These are phyloP conservation scores for Nicotiana attenuata DNA, from an alignment of 257 asterid species.

Conservation along the genomic window DNA sequence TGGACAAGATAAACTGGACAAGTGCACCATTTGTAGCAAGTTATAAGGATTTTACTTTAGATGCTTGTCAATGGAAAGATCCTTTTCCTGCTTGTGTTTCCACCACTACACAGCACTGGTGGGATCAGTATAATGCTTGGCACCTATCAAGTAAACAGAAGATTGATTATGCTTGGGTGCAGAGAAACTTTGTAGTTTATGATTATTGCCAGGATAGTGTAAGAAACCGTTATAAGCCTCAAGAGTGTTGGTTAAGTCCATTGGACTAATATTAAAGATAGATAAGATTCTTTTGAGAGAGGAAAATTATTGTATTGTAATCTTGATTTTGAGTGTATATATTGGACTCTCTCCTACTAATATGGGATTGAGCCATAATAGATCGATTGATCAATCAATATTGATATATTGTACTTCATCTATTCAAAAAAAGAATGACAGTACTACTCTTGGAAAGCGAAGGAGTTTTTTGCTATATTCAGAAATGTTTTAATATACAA, in stretches of 20 bases:
- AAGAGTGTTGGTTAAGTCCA: conserved; percentile 79
- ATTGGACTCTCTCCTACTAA: background rate
- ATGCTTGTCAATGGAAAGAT: conserved; percentile 85
- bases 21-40: conserved; percentile 86
- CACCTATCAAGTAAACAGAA: conserved; percentile 59
- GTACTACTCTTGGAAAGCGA: background rate
- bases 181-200: conserved; percentile 78
- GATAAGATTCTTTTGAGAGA: background rate
- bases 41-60: conserved; percentile 64
- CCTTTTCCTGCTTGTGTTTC: conserved; percentile 83
- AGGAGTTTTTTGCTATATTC: background rate
- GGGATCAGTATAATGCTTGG: conserved; percentile 91
- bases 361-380: background rate
- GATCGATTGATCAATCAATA: background rate
- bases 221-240: conserved; percentile 58
- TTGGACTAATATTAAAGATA: conserved; percentile 33
- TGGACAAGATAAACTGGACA: conserved; percentile 91
- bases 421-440: background rate
- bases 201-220: conserved; percentile 71
- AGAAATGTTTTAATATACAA: no score
- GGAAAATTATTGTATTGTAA: background rate
- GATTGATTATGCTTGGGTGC: conserved; percentile 77
- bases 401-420: background rate
- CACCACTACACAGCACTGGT: conserved; percentile 76
- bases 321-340: conserved; percentile 7